Percentiles rank a stretch among this genome's conserved stretches.
Conservation (phyloP, 371 early-diverging fungal species). For the Mycotypha africana region DNA sequence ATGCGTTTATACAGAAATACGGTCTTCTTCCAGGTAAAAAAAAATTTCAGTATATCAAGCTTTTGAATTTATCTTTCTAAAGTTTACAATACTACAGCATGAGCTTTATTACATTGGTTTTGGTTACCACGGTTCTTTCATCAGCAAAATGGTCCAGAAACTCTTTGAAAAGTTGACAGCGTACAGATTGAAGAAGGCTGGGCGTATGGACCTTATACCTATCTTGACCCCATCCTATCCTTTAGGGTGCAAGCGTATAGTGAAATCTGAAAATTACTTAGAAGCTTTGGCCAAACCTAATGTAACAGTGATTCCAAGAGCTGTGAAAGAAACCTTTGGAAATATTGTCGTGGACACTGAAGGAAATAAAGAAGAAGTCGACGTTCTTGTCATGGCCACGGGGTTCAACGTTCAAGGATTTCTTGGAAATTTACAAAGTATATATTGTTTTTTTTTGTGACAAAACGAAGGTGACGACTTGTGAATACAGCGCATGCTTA, state of each 20-base stretch:
- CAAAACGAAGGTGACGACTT: too few relatives aligned
- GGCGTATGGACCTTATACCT: constrained; percentile 12
- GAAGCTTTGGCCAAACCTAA: constrained; percentile 42
- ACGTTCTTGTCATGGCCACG: constrained; percentile 57
- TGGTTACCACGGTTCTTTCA: constrained; percentile 1
- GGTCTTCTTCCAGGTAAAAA: constrained; percentile 4
- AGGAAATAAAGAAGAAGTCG: constrained; percentile 45
- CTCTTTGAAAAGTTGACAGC: constrained; percentile 1
- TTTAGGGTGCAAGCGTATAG: constrained; percentile 56
- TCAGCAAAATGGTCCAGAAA: not conserved
- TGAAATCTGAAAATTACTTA: constrained; percentile 45
- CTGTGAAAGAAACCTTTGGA: constrained; percentile 34
- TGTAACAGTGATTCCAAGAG: constrained; percentile 37
- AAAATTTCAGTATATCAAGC: not conserved
- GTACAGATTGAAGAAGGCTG: not conserved
- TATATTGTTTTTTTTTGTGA: not conserved
- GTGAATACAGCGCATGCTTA: too few relatives aligned
- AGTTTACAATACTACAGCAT: not conserved
- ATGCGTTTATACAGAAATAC: constrained; percentile 17
- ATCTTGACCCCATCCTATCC: constrained; percentile 39
- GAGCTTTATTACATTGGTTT: constrained; percentile 5
- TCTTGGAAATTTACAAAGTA: constrained; percentile 16
- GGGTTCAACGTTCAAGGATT: constrained; percentile 51
- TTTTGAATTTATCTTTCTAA: too few relatives aligned
- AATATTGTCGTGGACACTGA: constrained; percentile 29